A percentile compares a stretch with the other conserved stretches of the same genome.
These are phyloP conservation scores for Aspergillus funiculosus DNA, from an alignment of 495 filamentous ascomycete species.

Conservation along the genomic window DNA sequence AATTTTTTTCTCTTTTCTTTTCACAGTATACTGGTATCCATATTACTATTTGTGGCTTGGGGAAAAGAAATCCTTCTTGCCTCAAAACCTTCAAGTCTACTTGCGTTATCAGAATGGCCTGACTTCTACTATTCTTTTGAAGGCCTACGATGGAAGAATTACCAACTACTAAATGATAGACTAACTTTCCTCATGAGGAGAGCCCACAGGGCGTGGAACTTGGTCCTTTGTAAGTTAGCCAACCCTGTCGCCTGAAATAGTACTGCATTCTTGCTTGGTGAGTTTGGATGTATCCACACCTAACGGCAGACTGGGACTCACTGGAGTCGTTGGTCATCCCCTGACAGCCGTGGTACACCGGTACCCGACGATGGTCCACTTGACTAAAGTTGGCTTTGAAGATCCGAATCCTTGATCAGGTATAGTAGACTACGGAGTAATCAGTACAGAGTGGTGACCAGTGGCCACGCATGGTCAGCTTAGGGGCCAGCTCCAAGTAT, in stretches of 20 bases:
- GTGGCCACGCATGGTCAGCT: conserved; percentile 13
- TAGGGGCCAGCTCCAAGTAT: conserved; percentile 6
- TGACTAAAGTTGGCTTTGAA: conserved; percentile 21
- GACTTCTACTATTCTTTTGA: no score
- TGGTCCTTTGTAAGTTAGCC: conserved; percentile 10
- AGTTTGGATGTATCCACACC: conserved; percentile 18
- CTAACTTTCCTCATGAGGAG: background rate
- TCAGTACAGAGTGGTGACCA: no score
- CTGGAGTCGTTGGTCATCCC: conserved; percentile 11
- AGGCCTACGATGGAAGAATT: no score
- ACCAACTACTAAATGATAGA: no score
- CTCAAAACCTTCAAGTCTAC: no score
- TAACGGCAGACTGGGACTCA: conserved; percentile 18
- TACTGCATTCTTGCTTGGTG: conserved; percentile 19
- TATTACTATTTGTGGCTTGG: no score
- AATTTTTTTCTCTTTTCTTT: no score
- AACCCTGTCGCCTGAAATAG: conserved; percentile 24
- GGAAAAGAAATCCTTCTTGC: no score
- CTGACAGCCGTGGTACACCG: conserved; percentile 10
- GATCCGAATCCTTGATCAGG: conserved; percentile 22
- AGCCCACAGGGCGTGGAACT: conserved; percentile 14
- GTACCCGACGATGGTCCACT: conserved; percentile 20
- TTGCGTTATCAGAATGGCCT: no score
- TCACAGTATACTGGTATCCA: no score
- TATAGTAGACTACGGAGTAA: conserved; percentile 1